Conservation (phyloP, 1,284 basidiomycete genomes). For the Puccinia brachypodii region DNA sequence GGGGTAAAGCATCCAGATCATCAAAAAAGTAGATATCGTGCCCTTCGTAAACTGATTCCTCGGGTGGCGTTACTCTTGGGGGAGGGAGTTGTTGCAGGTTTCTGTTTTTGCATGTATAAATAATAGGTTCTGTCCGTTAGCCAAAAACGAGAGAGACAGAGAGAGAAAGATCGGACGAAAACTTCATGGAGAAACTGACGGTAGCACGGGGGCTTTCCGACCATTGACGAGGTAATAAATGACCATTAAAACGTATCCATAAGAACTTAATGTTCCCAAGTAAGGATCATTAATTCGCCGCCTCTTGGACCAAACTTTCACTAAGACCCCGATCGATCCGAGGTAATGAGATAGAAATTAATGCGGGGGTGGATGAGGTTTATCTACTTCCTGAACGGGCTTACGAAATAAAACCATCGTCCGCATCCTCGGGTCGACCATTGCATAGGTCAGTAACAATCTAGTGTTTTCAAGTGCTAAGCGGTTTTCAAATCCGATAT, state of each 20-base stretch:
- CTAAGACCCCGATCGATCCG: conserved; percentile 59
- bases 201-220: conserved; percentile 88
- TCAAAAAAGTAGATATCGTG: conserved; percentile 79
- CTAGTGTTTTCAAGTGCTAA: conserved; percentile 96
- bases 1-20: conserved; percentile 85
- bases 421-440: conserved; percentile 90
- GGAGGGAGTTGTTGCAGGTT: conserved; percentile 58
- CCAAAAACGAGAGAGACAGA: not conserved
- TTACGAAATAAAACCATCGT: conserved; percentile 91
- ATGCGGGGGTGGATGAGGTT: not conserved
- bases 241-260: conserved; percentile 95
- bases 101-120: conserved; percentile 9
- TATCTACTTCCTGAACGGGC: conserved; percentile 57
- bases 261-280: conserved; percentile 91
- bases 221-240: conserved; percentile 97
- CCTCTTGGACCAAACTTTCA: conserved; percentile 99
- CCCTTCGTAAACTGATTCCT: conserved; percentile 77
- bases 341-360: conserved; percentile 1
- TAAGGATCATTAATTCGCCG: conserved; percentile 98
- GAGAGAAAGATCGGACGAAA: conserved; percentile 81
- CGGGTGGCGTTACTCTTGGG: conserved; percentile 56
- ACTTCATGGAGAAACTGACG: conserved; percentile 56
- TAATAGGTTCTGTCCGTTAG: conserved; percentile 54
- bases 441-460: conserved; percentile 92
- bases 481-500: conserved; percentile 97